Evolutionary conservation across 805 yeast species (phyloP), one percentile per base, ranked within the genome.

Genomic region (Starmerella cellae): DNA sequence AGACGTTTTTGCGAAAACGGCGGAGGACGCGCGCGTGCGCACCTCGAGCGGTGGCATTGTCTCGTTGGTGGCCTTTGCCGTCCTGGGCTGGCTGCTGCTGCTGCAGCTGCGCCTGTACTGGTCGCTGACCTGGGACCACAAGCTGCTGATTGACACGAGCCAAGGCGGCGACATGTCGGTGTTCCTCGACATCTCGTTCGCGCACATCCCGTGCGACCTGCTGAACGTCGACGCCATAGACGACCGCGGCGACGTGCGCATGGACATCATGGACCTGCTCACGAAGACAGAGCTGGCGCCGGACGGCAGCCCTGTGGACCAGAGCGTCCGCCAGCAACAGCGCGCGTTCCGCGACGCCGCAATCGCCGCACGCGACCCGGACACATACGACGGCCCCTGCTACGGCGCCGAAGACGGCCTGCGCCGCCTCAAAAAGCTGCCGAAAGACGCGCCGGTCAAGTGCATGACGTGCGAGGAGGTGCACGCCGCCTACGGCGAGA

Each of bases 1-100:
- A 26, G 97, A 87, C 61, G 94, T 88, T n/a, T 87, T 88, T 58
- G 73, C 94, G 23, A 88, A 87, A 62, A 82, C 96, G 4, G 87
- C 83, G 28, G 97, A 88, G 56, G 98, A 91, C 60, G 93, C 94
- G 8, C 73, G 82, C 39, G 74, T 91, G 47, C 76, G 81, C 48
- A 91, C 98, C 3, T 71, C 88, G 4, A 70, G 88, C 8, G 98
- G 98, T 41, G 98, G 95, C 2, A 54, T 84, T 22, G 82, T 91
- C 55, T 84, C 97, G 2, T 55, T 91, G 33, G 63, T 74, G 2
- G 80, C 95, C 55, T 55, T 75, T 2, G 39, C 75, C 5, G 66
- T 81, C 2, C 77, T 83, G 16, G 43, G 79, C 19, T 52, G 79
- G 40, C 67, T 91, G 47, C 63, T 85, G 38, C 45, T 77, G 24